Percentiles rank a stretch among this genome's conserved stretches.
These are phyloP conservation scores for Aurinia saxatilis DNA, from an alignment of 345 rosid genomes.

Conservation along the genomic window DNA sequence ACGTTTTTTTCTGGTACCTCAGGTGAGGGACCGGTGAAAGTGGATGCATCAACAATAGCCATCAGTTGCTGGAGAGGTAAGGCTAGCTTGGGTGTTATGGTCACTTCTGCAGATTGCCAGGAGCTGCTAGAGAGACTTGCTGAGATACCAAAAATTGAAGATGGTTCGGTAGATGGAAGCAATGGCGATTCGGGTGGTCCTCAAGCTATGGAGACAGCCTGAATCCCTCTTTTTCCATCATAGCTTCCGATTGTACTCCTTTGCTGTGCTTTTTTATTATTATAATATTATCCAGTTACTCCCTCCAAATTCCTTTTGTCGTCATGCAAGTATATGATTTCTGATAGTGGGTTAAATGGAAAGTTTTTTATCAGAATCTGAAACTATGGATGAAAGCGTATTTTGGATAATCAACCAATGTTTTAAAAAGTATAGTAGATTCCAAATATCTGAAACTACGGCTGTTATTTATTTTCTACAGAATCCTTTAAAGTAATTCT, in stretches of 20 bases:
- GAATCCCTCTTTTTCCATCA: background rate
- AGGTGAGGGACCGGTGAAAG: conserved; percentile 33
- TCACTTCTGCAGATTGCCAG: conserved; percentile 73
- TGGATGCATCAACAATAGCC: conserved; percentile 56
- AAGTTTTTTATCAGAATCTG: too few relatives aligned
- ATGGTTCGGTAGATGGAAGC: background rate
- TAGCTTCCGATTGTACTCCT: background rate
- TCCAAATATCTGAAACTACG: too few relatives aligned
- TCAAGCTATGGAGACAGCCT: conserved; percentile 21
- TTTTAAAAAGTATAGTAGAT: too few relatives aligned
- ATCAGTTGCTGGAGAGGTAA: conserved; percentile 97
- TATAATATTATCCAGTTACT: background rate
- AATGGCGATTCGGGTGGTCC: conserved; percentile 17
- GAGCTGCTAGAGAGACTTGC: conserved; percentile 70
- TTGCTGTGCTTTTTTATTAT: background rate
- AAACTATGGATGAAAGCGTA: too few relatives aligned
- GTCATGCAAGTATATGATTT: too few relatives aligned
- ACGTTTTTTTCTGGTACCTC: conserved; percentile 7
- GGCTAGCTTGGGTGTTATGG: conserved; percentile 75
- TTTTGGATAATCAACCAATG: too few relatives aligned
- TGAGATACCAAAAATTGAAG: conserved; percentile 31
- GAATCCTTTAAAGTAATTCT: too few relatives aligned
- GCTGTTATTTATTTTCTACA: too few relatives aligned
- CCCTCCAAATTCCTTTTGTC: background rate
- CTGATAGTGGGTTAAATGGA: too few relatives aligned